phyloP scores from a whole-genome alignment of 306 rosid genomes.

The Lotus japonicus region DNA sequence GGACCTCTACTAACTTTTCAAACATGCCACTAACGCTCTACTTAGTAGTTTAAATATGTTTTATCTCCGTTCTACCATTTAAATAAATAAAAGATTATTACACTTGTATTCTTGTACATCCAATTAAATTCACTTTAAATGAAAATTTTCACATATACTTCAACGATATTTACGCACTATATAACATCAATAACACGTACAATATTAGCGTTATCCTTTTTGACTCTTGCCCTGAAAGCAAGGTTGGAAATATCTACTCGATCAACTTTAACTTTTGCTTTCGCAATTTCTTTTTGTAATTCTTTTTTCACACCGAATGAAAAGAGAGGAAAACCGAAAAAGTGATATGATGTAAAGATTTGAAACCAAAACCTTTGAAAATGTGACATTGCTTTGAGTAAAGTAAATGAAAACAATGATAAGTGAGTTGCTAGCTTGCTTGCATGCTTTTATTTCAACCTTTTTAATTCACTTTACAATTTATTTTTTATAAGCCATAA shows the following conservation, averaged over 20 bases:
- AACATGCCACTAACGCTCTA: too few relatives aligned
- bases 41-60: too few relatives aligned
- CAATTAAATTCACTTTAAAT: too few relatives aligned
- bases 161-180: too few relatives aligned
- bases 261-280: background rate
- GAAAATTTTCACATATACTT: too few relatives aligned
- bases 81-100: too few relatives aligned
- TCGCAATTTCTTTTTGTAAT: background rate
- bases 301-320: background rate
- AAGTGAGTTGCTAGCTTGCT: conserved; percentile 3
- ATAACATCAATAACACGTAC: too few relatives aligned
- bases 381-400: background rate
- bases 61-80: too few relatives aligned
- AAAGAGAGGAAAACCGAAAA: background rate
- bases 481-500: too few relatives aligned
- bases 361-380: background rate
- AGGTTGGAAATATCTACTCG: background rate
- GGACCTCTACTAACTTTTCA: too few relatives aligned
- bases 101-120: too few relatives aligned
- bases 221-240: conserved; percentile 1
- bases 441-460: conserved; percentile 20
- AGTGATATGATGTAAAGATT: background rate
- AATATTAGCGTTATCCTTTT: background rate
- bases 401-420: conserved; percentile 4
- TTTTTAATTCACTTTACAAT: background rate